Evolutionary conservation across 1,139 yeast genomes (phyloP).

Genomic region (Diutina siamensis): DNA sequence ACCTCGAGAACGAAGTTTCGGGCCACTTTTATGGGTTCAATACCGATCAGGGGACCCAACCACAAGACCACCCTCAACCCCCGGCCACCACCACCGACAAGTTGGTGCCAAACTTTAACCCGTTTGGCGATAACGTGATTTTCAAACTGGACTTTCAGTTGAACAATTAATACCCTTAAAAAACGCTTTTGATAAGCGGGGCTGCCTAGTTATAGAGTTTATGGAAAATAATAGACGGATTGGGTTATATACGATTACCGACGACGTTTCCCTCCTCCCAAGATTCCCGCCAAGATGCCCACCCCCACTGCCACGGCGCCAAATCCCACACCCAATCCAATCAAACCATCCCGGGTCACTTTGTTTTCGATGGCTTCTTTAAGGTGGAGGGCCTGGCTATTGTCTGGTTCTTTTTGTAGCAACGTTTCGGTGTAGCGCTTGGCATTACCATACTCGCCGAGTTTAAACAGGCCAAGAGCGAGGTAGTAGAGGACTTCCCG

Average conservation of each 20-base stretch:
- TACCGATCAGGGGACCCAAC: slow-evolving; percentile 7
- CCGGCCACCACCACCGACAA: slow-evolving; percentile 4
- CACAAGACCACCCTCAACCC: slow-evolving; percentile 5
- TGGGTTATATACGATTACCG: not conserved
- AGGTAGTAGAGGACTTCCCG: slow-evolving; percentile 85
- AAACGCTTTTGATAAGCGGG: not conserved
- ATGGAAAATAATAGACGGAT: slow-evolving; percentile 1
- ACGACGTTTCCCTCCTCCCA: slow-evolving; percentile 17
- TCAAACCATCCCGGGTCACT: slow-evolving; percentile 75
- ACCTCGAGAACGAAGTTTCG: slow-evolving; percentile 22
- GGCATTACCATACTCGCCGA: slow-evolving; percentile 81
- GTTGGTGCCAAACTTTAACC: slow-evolving; percentile 8
- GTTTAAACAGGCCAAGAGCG: slow-evolving; percentile 77
- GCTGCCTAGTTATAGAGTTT: not conserved
- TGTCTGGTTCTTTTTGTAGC: slow-evolving; percentile 70
- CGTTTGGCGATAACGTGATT: slow-evolving; percentile 8
- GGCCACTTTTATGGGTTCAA: slow-evolving; percentile 36
- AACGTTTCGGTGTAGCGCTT: slow-evolving; percentile 75
- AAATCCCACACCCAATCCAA: slow-evolving; percentile 80
- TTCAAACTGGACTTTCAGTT: slow-evolving; percentile 5
- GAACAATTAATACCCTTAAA: not conserved
- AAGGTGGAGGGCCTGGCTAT: slow-evolving; percentile 62
- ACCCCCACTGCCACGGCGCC: slow-evolving; percentile 79
- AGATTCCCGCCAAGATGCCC: slow-evolving; percentile 47
- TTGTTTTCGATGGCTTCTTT: slow-evolving; percentile 73